phyloP scores from a whole-genome alignment of 495 filamentous ascomycete genomes.

The Tuber magnatum region DNA sequence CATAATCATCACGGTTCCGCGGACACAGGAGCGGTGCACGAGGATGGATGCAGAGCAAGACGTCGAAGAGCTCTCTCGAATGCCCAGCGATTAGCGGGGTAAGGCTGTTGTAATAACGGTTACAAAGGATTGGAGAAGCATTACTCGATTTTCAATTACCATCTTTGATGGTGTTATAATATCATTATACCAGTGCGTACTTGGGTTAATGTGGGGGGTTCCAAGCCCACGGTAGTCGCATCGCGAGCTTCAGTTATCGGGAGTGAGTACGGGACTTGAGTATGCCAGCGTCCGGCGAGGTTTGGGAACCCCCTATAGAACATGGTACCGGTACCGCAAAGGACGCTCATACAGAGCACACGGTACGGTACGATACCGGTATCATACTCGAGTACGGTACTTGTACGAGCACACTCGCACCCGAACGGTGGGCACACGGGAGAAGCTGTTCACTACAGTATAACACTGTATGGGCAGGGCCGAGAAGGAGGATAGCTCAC shows the following conservation, averaged over 20 bases:
- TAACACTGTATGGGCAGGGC: no score
- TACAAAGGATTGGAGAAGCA: not conserved
- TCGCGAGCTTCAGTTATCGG: not conserved
- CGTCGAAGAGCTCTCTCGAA: not conserved
- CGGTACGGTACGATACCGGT: no score
- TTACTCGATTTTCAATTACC: slow-evolving; percentile 1
- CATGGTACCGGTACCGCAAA: not conserved
- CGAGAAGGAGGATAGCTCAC: no score
- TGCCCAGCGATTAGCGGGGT: not conserved
- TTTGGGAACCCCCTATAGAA: not conserved
- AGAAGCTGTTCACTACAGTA: no score
- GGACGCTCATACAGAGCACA: not conserved
- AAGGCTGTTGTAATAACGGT: not conserved
- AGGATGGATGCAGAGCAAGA: not conserved
- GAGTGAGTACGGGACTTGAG: not conserved
- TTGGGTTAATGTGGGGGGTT: not conserved
- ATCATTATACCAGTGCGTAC: no score
- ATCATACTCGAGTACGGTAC: no score
- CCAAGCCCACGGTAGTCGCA: not conserved
- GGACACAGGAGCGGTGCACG: not conserved
- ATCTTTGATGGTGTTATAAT: not conserved
- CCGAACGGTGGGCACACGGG: no score
- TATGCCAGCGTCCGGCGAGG: not conserved
- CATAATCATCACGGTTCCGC: not conserved
- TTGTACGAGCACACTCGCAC: no score